Conservation (phyloP, 2,329 filamentous ascomycete genomes). For the Hirsutella thompsonii region DNA sequence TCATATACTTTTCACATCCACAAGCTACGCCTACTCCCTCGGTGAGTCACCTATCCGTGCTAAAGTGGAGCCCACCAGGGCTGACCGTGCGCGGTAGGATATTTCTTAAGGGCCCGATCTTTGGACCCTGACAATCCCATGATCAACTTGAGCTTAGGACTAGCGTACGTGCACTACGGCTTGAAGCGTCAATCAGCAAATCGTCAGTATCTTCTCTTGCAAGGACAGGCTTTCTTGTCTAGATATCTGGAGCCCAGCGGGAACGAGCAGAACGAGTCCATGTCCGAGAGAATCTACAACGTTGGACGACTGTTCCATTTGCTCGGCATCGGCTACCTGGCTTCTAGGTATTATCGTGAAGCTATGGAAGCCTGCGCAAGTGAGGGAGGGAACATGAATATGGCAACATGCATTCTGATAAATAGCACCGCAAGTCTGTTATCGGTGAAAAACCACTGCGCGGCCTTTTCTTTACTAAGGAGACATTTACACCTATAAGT, state of each 20-base stretch:
- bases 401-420: constrained; percentile 16
- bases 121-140: constrained; percentile 65
- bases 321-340: constrained; percentile 34
- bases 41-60: constrained; percentile 30
- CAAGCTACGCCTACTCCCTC: constrained; percentile 70
- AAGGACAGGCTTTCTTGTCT: constrained; percentile 69
- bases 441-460: constrained; percentile 14
- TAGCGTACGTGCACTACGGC: constrained; percentile 78
- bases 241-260: constrained; percentile 14
- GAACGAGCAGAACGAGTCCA: constrained; percentile 2
- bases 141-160: constrained; percentile 68
- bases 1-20: constrained; percentile 75
- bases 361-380: constrained; percentile 12
- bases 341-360: constrained; percentile 54
- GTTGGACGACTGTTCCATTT: constrained; percentile 24
- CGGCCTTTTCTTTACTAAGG: constrained; percentile 16
- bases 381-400: constrained; percentile 6
- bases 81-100: constrained; percentile 35
- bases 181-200: constrained; percentile 86
- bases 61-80: background rate
- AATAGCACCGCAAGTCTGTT: constrained; percentile 20
- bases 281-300: constrained; percentile 24
- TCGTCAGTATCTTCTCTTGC: constrained; percentile 73
- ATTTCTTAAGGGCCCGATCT: constrained; percentile 68
- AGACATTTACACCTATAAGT: constrained; percentile 11